Evolutionary conservation across 2,329 filamentous ascomycete species (phyloP), one percentile per base, ranked within the genome.

Genomic region (Phaeosphaeriaceae sp.): DNA sequence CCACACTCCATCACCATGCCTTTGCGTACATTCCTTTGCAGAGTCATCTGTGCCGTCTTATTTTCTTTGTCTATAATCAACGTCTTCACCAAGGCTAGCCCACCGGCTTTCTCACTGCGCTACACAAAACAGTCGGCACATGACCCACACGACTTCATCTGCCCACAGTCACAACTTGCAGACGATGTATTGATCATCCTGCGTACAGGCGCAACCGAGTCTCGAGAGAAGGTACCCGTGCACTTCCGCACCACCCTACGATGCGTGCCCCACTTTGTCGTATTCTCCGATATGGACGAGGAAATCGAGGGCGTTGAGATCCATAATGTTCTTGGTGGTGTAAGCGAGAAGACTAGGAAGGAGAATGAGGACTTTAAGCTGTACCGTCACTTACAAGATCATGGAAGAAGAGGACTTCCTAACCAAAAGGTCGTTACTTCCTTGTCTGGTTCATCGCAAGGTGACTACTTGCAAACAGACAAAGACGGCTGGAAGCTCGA

Each of bases 281-380:
- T 87, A 48, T 82, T 83, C 64, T 85, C 83, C 34, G 84, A 86
- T 62, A 78, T 81, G 51, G 80, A 81, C 32, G 83, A 86, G 62
- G 74, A 77, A 80, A 57, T 76, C 70, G 42, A 81, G 76, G 50
- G 75, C 73, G 46, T 76, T 70, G 71, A 80, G 52, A 79, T 84
- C 60, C 77, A 78, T 42, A 62, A 73, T 42, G 66, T 72, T n/a
- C 70, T 84, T n/a, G 71, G 70, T 32, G 72, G 75, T 23, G 74
- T 83, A 50, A 71, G 61, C 21, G 60, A 70, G 23, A 46, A 55
- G 20, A 65, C 70, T 69, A 64, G 66, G 67, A 60, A 67, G 7
- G 69, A 72, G 21, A 70, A 80, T 40, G 70, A 76, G 2, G 81
- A 83, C 53, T 83, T 83, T 60, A 70, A 77, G 48, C 73, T 83